These are phyloP conservation scores for Pleurotus platypus DNA, from an alignment of 768 basidiomycete species.

Conservation along the genomic window DNA sequence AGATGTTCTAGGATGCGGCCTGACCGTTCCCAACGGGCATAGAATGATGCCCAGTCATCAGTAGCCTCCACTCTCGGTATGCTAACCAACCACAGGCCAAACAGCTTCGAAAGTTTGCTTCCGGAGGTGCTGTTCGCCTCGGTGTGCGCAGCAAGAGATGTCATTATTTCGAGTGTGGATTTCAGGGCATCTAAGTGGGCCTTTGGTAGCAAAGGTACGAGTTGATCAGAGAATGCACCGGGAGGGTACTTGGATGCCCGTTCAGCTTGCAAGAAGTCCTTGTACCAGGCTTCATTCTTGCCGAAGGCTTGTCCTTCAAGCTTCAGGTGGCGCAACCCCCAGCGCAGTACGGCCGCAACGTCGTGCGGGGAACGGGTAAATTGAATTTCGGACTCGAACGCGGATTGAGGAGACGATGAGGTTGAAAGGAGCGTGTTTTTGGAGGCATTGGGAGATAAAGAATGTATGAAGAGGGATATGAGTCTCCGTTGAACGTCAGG, in stretches of 20 bases:
- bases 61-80: constrained; percentile 40
- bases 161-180: constrained; percentile 57
- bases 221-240: constrained; percentile 56
- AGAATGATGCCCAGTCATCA: constrained; percentile 65
- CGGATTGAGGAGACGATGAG: constrained; percentile 38
- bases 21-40: constrained; percentile 69
- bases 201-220: constrained; percentile 57
- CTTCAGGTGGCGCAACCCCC: constrained; percentile 74
- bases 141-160: constrained; percentile 66
- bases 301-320: constrained; percentile 61
- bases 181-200: constrained; percentile 57
- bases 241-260: constrained; percentile 55
- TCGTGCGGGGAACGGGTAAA: constrained; percentile 71
- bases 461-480: constrained; percentile 69
- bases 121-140: constrained; percentile 74
- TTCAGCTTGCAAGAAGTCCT: constrained; percentile 57
- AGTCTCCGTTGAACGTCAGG: constrained; percentile 63
- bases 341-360: constrained; percentile 75
- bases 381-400: constrained; percentile 64
- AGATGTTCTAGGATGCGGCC: constrained; percentile 75
- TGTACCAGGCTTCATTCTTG: constrained; percentile 65
- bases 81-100: constrained; percentile 71
- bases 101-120: constrained; percentile 70
- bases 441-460: constrained; percentile 45
- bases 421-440: constrained; percentile 50